These are phyloP conservation scores for Kwoniella newhampshirensis DNA, from an alignment of 768 basidiomycete genomes.

Conservation along the genomic window DNA sequence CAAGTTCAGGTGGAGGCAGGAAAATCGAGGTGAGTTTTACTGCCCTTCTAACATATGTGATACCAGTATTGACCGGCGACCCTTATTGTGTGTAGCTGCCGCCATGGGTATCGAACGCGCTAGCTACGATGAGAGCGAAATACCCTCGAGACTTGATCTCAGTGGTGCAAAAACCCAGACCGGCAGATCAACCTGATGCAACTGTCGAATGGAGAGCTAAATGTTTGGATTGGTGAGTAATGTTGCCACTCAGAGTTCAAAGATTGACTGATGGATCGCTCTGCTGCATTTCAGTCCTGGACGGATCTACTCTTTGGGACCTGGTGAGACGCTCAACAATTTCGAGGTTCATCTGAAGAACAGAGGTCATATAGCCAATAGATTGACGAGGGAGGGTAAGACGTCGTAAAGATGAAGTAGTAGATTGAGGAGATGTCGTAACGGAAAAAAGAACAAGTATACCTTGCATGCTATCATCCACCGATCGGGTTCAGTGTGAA, in stretches of 20 bases:
- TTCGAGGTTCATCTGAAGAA: conserved; percentile 82
- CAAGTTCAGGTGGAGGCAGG: background rate
- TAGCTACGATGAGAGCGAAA: conserved; percentile 65
- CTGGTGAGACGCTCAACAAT: conserved; percentile 78
- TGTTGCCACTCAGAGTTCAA: too few species aligned
- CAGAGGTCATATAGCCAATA: conserved; percentile 49
- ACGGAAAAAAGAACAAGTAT: too few species aligned
- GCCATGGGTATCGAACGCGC: conserved; percentile 69
- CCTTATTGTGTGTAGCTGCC: conserved; percentile 58
- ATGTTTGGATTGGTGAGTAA: conserved; percentile 82
- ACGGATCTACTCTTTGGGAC: conserved; percentile 86
- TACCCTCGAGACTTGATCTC: conserved; percentile 84
- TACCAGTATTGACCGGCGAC: background rate
- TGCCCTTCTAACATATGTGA: background rate
- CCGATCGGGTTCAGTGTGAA: too few species aligned
- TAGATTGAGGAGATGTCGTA: too few species aligned
- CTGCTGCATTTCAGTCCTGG: conserved; percentile 34
- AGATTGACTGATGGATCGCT: background rate
- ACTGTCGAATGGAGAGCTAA: conserved; percentile 87
- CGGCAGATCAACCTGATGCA: conserved; percentile 58
- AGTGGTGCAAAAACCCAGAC: conserved; percentile 63
- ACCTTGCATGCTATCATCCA: too few species aligned
- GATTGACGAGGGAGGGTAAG: conserved; percentile 21
- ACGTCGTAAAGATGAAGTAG: conserved; percentile 1
- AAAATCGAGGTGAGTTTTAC: conserved; percentile 3